phyloP scores from a whole-genome alignment of 2,329 filamentous ascomycete genomes.

The Rutstroemia sp. region DNA sequence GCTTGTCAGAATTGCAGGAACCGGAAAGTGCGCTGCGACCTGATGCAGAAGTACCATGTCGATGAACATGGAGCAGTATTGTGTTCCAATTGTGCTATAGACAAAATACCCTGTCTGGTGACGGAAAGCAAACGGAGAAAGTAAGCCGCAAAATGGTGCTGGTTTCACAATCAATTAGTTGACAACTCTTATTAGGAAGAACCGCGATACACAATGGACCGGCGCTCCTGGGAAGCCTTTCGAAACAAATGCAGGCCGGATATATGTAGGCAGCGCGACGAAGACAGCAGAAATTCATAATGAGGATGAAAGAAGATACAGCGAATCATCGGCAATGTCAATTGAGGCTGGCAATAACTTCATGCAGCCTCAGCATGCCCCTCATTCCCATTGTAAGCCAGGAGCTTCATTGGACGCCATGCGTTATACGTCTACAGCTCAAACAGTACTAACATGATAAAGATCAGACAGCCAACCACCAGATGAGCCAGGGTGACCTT shows the following conservation, averaged over 20 bases:
- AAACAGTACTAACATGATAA: slow-evolving; percentile 6
- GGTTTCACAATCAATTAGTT: slow-evolving; percentile 27
- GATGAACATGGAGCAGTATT: slow-evolving; percentile 24
- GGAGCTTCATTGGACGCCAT: not conserved
- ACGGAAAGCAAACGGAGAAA: slow-evolving; percentile 62
- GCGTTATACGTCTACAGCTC: not conserved
- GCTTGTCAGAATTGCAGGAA: slow-evolving; percentile 84
- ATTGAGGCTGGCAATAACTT: not conserved
- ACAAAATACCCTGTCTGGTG: slow-evolving; percentile 43
- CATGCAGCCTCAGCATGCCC: slow-evolving; percentile 17
- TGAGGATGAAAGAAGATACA: slow-evolving; percentile 20
- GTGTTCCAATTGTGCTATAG: slow-evolving; percentile 31
- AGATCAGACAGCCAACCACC: slow-evolving; percentile 23
- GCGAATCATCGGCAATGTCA: slow-evolving; percentile 12
- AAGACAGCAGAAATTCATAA: slow-evolving; percentile 25
- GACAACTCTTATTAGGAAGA: not conserved
- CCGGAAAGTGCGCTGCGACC: slow-evolving; percentile 89
- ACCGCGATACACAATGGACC: too few species aligned
- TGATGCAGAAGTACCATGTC: slow-evolving; percentile 58
- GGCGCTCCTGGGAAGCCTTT: too few species aligned
- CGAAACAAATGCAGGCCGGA: too few species aligned
- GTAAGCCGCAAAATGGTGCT: slow-evolving; percentile 27
- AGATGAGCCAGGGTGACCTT: slow-evolving; percentile 15
- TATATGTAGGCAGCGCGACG: slow-evolving; percentile 14
- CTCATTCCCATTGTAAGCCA: slow-evolving; percentile 28